A percentile compares a stretch with the other conserved stretches of the same genome.
These are phyloP conservation scores for Roridomyces roridus DNA, from an alignment of 768 basidiomycete genomes.

Conservation along the genomic window DNA sequence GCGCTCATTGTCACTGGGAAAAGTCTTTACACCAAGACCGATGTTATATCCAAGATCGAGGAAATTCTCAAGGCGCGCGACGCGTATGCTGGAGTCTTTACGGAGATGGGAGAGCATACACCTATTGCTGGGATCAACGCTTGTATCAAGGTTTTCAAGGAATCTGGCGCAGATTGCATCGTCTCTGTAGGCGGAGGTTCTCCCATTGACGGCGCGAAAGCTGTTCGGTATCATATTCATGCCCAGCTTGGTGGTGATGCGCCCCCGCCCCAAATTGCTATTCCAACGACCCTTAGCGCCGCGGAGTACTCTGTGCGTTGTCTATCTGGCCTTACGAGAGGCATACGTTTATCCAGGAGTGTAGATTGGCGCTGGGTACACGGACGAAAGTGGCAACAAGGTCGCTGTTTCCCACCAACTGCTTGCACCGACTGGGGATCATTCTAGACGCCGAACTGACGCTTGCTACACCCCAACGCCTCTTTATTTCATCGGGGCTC, in stretches of 20 bases:
- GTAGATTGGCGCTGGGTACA: conserved; percentile 73
- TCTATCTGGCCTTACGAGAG: neutral
- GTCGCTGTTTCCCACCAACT: conserved; percentile 58
- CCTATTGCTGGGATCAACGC: conserved; percentile 70
- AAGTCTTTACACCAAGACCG: conserved; percentile 73
- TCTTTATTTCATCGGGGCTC: conserved; percentile 84
- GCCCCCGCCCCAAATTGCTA: conserved; percentile 67
- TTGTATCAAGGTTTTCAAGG: conserved; percentile 60
- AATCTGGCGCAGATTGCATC: conserved; percentile 67
- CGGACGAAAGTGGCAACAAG: conserved; percentile 73
- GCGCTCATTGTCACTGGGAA: conserved; percentile 77
- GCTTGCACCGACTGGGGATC: conserved; percentile 72
- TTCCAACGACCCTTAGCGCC: conserved; percentile 83
- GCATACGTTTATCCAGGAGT: conserved; percentile 2
- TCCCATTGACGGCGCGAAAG: conserved; percentile 80
- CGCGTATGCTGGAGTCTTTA: conserved; percentile 74
- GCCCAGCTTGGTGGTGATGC: conserved; percentile 58
- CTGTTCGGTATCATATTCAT: conserved; percentile 68
- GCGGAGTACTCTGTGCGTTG: conserved; percentile 70
- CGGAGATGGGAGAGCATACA: conserved; percentile 74
- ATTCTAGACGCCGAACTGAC: conserved; percentile 82
- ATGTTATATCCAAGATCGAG: conserved; percentile 63
- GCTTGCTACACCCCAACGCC: conserved; percentile 70
- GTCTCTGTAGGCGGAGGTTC: conserved; percentile 83
- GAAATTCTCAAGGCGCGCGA: conserved; percentile 58